Percentiles rank a stretch among this genome's conserved stretches.
phyloP scores from a whole-genome alignment of 192 early-diverging fungal species.

The Diversispora eburnea region DNA sequence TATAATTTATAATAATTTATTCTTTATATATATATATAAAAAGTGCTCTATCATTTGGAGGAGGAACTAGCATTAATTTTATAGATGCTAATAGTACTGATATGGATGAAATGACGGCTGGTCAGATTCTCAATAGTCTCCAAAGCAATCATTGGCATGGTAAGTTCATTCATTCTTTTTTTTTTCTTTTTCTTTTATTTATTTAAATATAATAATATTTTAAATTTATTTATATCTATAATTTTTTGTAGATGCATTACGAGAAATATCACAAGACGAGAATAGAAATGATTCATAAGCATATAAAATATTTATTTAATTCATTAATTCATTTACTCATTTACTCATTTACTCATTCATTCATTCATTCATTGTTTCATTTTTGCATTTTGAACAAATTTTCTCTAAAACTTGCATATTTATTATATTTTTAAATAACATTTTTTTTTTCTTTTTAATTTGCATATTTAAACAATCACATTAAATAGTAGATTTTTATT shows the following conservation, averaged over 20 bases:
- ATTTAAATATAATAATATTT: neutral
- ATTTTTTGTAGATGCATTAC: slow-evolving; percentile 15
- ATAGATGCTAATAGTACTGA: slow-evolving; percentile 26
- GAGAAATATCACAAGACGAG: slow-evolving; percentile 9
- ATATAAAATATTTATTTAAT: too few relatives aligned
- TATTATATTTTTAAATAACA: too few relatives aligned
- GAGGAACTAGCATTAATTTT: neutral
- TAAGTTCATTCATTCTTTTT: slow-evolving; percentile 16
- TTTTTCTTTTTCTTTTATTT: neutral
- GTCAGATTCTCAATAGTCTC: slow-evolving; percentile 21
- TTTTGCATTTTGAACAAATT: too few relatives aligned
- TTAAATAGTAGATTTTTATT: too few relatives aligned
- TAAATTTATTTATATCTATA: neutral
- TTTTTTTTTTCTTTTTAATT: too few relatives aligned
- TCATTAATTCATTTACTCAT: too few relatives aligned
- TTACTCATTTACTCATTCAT: too few relatives aligned
- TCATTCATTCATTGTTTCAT: too few relatives aligned
- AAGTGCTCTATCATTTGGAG: neutral
- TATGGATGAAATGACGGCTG: slow-evolving; percentile 32
- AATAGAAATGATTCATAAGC: too few relatives aligned
- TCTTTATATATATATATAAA: neutral
- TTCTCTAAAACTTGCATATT: too few relatives aligned
- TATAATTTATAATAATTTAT: neutral
- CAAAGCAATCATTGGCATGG: slow-evolving; percentile 31
- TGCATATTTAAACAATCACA: too few relatives aligned